Evolutionary conservation across 805 yeast genomes (phyloP), one percentile per base, ranked within the genome.

Genomic region (Ascoidea tarda): DNA sequence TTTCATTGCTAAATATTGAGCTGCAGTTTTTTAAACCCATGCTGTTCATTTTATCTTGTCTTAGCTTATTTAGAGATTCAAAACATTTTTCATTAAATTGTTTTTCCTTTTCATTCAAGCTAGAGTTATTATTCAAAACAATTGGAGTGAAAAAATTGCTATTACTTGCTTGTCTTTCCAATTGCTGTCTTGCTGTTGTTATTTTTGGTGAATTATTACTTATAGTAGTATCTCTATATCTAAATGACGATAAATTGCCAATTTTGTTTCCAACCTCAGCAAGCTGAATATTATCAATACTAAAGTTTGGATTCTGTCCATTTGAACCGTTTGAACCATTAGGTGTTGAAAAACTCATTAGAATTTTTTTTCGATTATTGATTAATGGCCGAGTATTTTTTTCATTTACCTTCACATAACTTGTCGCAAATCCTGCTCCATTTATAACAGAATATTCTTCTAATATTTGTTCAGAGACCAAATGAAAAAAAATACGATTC

Each of bases 401-500:
- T 0, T 96, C 96, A 47, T 51, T 51, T 1, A 73, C 58, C 56
- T 72, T 73, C 5, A 90, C 76, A 61, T 91, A 91, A 51, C 85
- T 84, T 1, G 84, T 70, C 0, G 95, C 85, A 69, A 83, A 90
- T 0, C 96, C 95, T n/a, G 79, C 76, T 21, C 76, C 79, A 59
- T 81, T 86, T 73, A 81, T 78, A 5, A 82, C 70, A 1, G 88
- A 77, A 60, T 81, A 84, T 63, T 90, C 97, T 54, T 73, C 74
- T 44, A 93, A 64, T 12, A 81, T 74, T 31, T 78, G 77, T 53
- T 80, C 79, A 8, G 85, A 76, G 32, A 87, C 74, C 54, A 93
- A 67, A 58, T 83, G 83, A 63, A 87, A 89, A 57, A 90, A 84
- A 5, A 93, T 77, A 56, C 98, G 72, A 65, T 90, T 96, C 33